Percentiles rank a stretch among this genome's conserved stretches.
Evolutionary conservation across 495 filamentous ascomycete genomes (phyloP).

Genomic region (Tuber brumale): DNA sequence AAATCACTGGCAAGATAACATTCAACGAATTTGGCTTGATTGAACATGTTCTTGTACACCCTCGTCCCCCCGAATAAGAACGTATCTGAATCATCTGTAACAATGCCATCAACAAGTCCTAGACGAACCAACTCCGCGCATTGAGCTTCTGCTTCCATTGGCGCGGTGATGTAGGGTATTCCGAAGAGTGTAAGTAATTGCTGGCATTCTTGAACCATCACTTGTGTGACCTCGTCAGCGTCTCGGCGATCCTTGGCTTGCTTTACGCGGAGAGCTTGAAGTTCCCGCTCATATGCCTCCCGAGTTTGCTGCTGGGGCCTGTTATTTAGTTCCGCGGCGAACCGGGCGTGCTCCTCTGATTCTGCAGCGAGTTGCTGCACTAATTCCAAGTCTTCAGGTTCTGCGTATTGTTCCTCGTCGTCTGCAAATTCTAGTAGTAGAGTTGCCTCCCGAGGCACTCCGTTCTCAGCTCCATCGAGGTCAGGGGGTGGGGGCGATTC

Average conservation of each 20-base stretch:
- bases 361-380: slow-evolving; percentile 77
- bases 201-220: slow-evolving; percentile 94
- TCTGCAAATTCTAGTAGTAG: slow-evolving; percentile 32
- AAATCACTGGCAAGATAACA: slow-evolving; percentile 86
- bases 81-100: slow-evolving; percentile 96
- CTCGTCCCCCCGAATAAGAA: slow-evolving; percentile 94
- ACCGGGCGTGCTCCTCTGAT: slow-evolving; percentile 84
- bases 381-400: slow-evolving; percentile 87
- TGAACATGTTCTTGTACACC: slow-evolving; percentile 99
- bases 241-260: slow-evolving; percentile 94
- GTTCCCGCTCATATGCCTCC: slow-evolving; percentile 75
- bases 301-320: slow-evolving; percentile 51
- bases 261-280: slow-evolving; percentile 78
- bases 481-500: slow-evolving; percentile 15
- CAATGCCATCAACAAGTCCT: slow-evolving; percentile 88
- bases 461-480: slow-evolving; percentile 26
- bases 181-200: slow-evolving; percentile 84
- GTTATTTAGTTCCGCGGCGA: slow-evolving; percentile 68
- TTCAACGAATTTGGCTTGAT: slow-evolving; percentile 91
- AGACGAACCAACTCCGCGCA: slow-evolving; percentile 83
- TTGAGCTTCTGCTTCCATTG: slow-evolving; percentile 98
- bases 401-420: slow-evolving; percentile 54
- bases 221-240: slow-evolving; percentile 87
- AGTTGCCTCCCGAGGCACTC: slow-evolving; percentile 40
- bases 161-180: slow-evolving; percentile 90